Percentiles rank a stretch among this genome's conserved stretches.
Evolutionary conservation across 2,329 filamentous ascomycete genomes (phyloP).

Genomic region (Colletotrichum sp.): DNA sequence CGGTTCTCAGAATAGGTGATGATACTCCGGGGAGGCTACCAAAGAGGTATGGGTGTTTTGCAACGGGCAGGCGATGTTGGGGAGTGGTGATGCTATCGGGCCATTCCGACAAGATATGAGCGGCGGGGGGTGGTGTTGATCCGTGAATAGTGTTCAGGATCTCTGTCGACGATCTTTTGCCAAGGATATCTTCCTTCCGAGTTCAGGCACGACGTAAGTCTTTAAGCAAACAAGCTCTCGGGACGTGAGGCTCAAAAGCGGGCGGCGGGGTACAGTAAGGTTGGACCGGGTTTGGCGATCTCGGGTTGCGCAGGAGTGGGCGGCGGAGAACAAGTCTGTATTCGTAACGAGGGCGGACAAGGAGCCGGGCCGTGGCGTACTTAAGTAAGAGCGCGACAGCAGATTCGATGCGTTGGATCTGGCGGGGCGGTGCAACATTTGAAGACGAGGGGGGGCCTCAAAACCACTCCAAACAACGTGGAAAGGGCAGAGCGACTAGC

Average conservation of each 20-base stretch:
- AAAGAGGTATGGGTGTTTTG: constrained; percentile 21
- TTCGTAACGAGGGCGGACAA: constrained; percentile 1
- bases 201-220: background rate
- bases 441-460: constrained; percentile 18
- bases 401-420: background rate
- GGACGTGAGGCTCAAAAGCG: constrained; percentile 1
- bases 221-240: background rate
- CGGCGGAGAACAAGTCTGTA: background rate
- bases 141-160: background rate
- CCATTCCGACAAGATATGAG: constrained; percentile 14
- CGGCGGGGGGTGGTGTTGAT: background rate
- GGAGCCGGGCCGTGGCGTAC: constrained; percentile 8
- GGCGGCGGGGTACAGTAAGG: background rate
- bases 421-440: constrained; percentile 13
- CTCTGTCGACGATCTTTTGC: background rate
- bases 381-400: constrained; percentile 10
- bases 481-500: background rate
- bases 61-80: background rate
- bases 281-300: background rate
- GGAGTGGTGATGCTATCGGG: constrained; percentile 17
- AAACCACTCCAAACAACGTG: background rate
- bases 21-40: constrained; percentile 18
- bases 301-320: background rate
- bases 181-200: background rate
- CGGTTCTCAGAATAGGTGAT: constrained; percentile 20